Percentiles rank a stretch among this genome's conserved stretches.
phyloP scores from a whole-genome alignment of 345 rosid genomes.

The Salix koriyanagi region DNA sequence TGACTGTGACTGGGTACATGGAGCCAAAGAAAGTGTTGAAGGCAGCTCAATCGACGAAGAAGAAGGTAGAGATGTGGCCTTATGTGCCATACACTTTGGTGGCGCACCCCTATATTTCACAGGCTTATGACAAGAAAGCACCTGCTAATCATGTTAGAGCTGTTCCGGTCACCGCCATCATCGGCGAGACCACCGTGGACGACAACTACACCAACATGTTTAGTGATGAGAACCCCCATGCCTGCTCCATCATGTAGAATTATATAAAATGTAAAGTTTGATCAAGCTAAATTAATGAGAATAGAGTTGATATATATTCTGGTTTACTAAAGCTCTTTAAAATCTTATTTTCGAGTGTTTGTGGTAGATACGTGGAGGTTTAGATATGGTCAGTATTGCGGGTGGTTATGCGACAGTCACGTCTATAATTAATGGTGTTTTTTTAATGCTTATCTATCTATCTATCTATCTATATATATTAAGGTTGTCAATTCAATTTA shows the following conservation, averaged over 20 bases:
- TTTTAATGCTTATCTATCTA: no score
- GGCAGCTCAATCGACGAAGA: slow-evolving; percentile 76
- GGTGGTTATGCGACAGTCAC: background rate
- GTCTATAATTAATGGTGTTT: background rate
- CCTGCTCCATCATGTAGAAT: slow-evolving; percentile 68
- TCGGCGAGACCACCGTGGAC: slow-evolving; percentile 58
- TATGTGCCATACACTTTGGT: slow-evolving; percentile 73
- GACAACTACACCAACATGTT: slow-evolving; percentile 58
- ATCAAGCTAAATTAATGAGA: background rate
- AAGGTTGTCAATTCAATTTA: no score
- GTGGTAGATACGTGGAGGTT: background rate
- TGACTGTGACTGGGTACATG: slow-evolving; percentile 58
- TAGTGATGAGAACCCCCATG: slow-evolving; percentile 78
- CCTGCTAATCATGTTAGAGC: slow-evolving; percentile 70
- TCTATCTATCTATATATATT: no score
- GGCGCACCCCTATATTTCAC: slow-evolving; percentile 65
- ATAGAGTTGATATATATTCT: background rate
- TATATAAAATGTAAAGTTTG: background rate
- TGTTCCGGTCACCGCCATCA: slow-evolving; percentile 43
- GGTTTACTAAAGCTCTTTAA: background rate
- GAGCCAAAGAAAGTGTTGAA: slow-evolving; percentile 59
- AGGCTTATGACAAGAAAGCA: slow-evolving; percentile 90
- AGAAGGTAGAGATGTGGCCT: slow-evolving; percentile 92
- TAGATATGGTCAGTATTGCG: background rate
- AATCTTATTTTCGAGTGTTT: background rate